Percentiles rank a stretch among this genome's conserved stretches.
Evolutionary conservation across 2,329 filamentous ascomycete species (phyloP).

Genomic region (Celoporthe dispersa): DNA sequence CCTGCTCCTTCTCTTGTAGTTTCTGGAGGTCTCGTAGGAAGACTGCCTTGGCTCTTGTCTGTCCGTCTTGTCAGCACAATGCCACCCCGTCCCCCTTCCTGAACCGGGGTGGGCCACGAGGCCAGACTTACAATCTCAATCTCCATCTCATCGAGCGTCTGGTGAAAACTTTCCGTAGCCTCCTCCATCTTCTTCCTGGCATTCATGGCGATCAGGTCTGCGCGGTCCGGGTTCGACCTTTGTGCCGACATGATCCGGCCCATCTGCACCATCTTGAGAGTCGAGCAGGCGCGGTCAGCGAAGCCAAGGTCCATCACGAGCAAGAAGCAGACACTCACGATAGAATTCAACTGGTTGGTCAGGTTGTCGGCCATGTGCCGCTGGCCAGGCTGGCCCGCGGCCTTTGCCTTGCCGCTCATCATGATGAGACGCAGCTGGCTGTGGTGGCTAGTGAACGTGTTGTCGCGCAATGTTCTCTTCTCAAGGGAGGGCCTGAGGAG

Average conservation of each 20-base stretch:
- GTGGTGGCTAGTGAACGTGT: background rate
- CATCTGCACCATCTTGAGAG: slow-evolving; percentile 28
- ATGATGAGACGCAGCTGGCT: background rate
- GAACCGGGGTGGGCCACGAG: background rate
- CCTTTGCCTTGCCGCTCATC: slow-evolving; percentile 15
- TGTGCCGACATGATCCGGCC: slow-evolving; percentile 26
- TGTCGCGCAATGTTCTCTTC: background rate
- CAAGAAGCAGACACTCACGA: slow-evolving; percentile 14
- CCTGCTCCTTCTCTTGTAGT: slow-evolving; percentile 19
- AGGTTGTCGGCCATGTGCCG: slow-evolving; percentile 28
- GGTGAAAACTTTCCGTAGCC: slow-evolving; percentile 27
- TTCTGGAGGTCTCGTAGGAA: slow-evolving; percentile 27
- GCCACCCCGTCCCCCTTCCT: background rate
- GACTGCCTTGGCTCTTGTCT: slow-evolving; percentile 29
- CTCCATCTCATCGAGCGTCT: slow-evolving; percentile 30
- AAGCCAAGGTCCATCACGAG: background rate
- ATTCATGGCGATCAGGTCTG: slow-evolving; percentile 21
- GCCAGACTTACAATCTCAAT: slow-evolving; percentile 27
- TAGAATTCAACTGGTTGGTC: slow-evolving; percentile 25
- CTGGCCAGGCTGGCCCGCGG: slow-evolving; percentile 10
- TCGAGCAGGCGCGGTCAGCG: slow-evolving; percentile 8
- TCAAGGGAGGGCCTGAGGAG: background rate
- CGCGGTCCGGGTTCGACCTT: slow-evolving; percentile 17
- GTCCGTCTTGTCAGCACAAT: slow-evolving; percentile 10
- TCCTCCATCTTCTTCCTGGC: slow-evolving; percentile 29